Conservation (phyloP, 2,329 filamentous ascomycete species). For the Blumeria hordei region DNA sequence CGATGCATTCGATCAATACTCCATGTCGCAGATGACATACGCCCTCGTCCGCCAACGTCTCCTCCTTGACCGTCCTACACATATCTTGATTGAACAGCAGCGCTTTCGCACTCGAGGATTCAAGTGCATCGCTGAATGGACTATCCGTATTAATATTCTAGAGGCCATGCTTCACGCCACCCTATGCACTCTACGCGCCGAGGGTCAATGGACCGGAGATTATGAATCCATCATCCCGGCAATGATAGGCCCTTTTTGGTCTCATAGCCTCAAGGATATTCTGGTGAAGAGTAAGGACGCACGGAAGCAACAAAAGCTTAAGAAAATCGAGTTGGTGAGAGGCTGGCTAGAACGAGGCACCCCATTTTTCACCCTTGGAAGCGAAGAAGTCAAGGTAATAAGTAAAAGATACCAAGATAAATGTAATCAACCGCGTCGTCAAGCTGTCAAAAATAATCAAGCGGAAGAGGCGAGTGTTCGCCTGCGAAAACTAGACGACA, state of each 20-base stretch:
- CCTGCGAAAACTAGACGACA: slow-evolving; percentile 35
- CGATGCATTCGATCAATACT: slow-evolving; percentile 26
- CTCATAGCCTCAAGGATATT: slow-evolving; percentile 14
- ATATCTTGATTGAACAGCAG: slow-evolving; percentile 44
- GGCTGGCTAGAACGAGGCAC: slow-evolving; percentile 22
- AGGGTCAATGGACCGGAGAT: slow-evolving; percentile 19
- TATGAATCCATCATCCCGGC: slow-evolving; percentile 28
- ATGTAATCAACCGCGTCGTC: slow-evolving; percentile 9
- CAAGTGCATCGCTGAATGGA: slow-evolving; percentile 55
- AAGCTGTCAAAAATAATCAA: too few species aligned
- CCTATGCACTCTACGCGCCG: slow-evolving; percentile 28
- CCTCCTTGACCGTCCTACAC: slow-evolving; percentile 30
- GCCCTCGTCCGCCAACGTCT: slow-evolving; percentile 23
- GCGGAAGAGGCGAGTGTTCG: slow-evolving; percentile 6
- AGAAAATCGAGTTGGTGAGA: slow-evolving; percentile 34
- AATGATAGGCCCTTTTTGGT: slow-evolving; percentile 31
- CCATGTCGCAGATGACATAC: slow-evolving; percentile 31
- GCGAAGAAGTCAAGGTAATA: slow-evolving; percentile 16
- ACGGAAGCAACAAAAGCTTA: slow-evolving; percentile 8
- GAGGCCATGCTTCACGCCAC: slow-evolving; percentile 61
- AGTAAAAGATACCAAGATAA: slow-evolving; percentile 16
- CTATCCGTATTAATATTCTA: slow-evolving; percentile 55
- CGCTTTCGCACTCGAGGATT: slow-evolving; percentile 38
- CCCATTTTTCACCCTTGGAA: slow-evolving; percentile 13
- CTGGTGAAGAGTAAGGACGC: slow-evolving; percentile 6